Base-by-base conservation (phyloP, 352 stramenopile genomes). In the Peronospora farinosa region DNA sequence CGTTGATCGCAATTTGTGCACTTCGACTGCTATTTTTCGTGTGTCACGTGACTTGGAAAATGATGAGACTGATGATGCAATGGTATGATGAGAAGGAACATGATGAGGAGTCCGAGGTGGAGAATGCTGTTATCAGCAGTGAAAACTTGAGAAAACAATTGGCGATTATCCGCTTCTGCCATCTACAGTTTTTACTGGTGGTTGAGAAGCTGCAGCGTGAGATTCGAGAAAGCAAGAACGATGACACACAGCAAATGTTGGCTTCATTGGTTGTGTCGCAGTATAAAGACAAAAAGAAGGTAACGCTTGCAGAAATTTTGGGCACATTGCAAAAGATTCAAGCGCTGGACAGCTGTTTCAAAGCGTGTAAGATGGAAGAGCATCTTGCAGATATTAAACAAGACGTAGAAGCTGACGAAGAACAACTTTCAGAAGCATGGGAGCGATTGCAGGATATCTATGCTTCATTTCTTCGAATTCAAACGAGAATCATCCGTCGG, bases 191-290 rank as follows among this genome's bases (percentile, higher is more conserved):
- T 10, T 52, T 76, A 11, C 53, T 66, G 7, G 54, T 78, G 12
- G 58, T 72, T 6, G 61, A 78, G 30, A 78, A 78, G 36, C 54
- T 81, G 30, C 69, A 76, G 48, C 62, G 58, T 25, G 70, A 81
- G 49, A 68, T 74, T 36, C 52, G 51, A 35, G 49, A 62, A 8
- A 42, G 38, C 10, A 47, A 41, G n/a, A 57, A 12, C 16, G 50
- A 66, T 13, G 32, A 57, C 31, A 68, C 45, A n/a, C 66, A 75
- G 40, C 47, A 70, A 48, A 61, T 68, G 47, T 50, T 80, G 19
- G 67, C 61, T 27, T 64, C 60, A 10, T 35, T 77, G 10, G 35
- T 28, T 12, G 38, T 68, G 4, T 39, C 44, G 19, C 46, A 40
- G 4, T 49, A 62, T 3, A 19, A 52, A 11, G 53, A 68, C 11